Percentiles rank a stretch among this genome's conserved stretches.
Conservation (phyloP, 2,329 filamentous ascomycete genomes). For the Bipolaris zeicola region DNA sequence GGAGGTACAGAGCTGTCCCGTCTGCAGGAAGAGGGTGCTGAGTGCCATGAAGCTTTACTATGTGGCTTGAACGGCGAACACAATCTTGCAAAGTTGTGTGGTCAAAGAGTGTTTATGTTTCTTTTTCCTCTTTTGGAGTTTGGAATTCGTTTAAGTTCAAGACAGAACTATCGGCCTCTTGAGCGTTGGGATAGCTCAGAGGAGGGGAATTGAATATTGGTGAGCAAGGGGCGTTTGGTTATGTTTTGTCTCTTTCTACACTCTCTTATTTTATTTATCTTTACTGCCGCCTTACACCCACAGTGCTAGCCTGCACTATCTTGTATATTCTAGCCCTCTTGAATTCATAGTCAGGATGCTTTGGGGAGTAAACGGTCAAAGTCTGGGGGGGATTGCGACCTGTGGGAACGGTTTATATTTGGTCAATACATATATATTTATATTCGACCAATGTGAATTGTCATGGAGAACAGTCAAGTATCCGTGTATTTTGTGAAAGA, state of each 20-base stretch:
- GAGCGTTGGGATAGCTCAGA: neutral
- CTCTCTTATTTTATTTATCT: neutral
- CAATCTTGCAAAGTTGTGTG: no score
- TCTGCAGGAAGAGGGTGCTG: slow-evolving; percentile 63
- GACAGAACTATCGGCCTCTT: neutral
- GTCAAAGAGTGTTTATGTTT: neutral
- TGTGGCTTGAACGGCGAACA: slow-evolving; percentile 32
- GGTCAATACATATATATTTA: neutral
- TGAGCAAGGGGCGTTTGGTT: neutral
- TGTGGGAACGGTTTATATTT: neutral
- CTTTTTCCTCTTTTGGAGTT: neutral
- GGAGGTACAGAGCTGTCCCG: slow-evolving; percentile 64
- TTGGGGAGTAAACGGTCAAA: neutral
- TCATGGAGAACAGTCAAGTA: neutral
- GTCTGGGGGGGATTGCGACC: no score
- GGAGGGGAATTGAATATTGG: neutral
- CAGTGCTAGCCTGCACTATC: neutral
- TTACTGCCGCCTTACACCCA: neutral
- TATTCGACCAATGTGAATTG: neutral
- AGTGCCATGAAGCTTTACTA: slow-evolving; percentile 63
- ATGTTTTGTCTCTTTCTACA: neutral
- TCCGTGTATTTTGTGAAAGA: no score
- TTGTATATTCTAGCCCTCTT: neutral
- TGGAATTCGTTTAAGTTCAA: neutral
- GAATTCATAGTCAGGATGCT: neutral